Conservation (phyloP, 768 basidiomycete genomes). For the Amanita pseudoporphyria region DNA sequence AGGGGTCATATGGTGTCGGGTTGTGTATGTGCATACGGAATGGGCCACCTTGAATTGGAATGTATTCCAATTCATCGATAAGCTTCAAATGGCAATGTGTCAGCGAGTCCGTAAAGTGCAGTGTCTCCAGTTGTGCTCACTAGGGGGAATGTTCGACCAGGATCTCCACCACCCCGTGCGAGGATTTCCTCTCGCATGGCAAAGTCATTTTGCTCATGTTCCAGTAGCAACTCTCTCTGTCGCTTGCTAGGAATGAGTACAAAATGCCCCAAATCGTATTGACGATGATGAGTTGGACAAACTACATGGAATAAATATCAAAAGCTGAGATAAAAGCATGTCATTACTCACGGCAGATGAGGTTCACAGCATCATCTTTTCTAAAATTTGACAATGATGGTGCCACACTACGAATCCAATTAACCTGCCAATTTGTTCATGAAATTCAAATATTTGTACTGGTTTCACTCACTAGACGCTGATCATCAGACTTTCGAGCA, state of each 20-base stretch:
- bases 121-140: conserved; percentile 5
- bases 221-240: conserved; percentile 5
- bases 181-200: conserved; percentile 5
- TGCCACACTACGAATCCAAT: conserved; percentile 5
- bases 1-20: conserved; percentile 7
- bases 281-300: conserved; percentile 9
- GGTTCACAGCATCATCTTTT: conserved; percentile 7
- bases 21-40: conserved; percentile 8
- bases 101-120: neutral
- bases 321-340: neutral
- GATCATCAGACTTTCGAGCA: conserved; percentile 6
- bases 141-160: conserved; percentile 5
- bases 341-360: conserved; percentile 3
- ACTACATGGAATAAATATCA: conserved; percentile 4
- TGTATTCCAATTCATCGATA: conserved; percentile 7
- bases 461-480: conserved; percentile 2
- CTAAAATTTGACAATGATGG: conserved; percentile 5
- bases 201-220: conserved; percentile 6
- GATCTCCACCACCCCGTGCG: conserved; percentile 4
- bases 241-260: conserved; percentile 8
- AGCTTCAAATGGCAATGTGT: conserved; percentile 5
- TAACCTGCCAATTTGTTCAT: conserved; percentile 4
- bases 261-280: conserved; percentile 7
- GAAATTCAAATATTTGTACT: neutral
- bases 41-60: neutral